Base-by-base conservation (phyloP, 169 alveolate genomes). In the Perkinsus chesapeaki region DNA sequence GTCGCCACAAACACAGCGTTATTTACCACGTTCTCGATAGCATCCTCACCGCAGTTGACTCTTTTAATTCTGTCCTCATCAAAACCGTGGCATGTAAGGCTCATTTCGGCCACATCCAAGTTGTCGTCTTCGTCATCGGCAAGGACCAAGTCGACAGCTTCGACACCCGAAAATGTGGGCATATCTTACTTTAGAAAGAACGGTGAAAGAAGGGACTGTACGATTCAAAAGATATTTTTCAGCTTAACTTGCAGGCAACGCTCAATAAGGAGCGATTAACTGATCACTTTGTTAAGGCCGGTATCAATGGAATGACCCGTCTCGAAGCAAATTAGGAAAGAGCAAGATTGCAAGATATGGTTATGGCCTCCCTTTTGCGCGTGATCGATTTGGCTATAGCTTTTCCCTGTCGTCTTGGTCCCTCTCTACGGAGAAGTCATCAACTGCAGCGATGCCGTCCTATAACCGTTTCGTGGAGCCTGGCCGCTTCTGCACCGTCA, bases 401-500 rank as follows among this genome's bases (percentile, higher is more conserved):
- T 60, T 60, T 60, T 60, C 36, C 82, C 60, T 34, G 37, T n/a
- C 1, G 82, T 60, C 82, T 60, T 60, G 82, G 82, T 60, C 82
- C 27, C 27, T 34, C 82, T 60, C 27, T 60, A 7, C 82, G 82
- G 31, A 60, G 82, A 60, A 60, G 82, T 60, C 82, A 60, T 60
- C 82, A 60, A 60, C 82, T 23, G 82, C 82, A 60, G 82, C 82
- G 82, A 60, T 60, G 82, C 82, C 98, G 91, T 94, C 96, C 91
- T 97, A 97, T 94, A 97, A 93, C 93, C 96, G 97, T 95, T 97
- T 97, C 94, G 98, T 97, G 47, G 98, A 97, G 93, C 98, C 98
- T 43, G 98, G 98, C 91, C 97, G 98, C 93, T 95, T 97, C 93
- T 95, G 97, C 95, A 95, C 97, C 73, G 94, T 97, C 92, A 97